phyloP scores from a whole-genome alignment of 73 alveolate species.

The Diophrys sp. region DNA sequence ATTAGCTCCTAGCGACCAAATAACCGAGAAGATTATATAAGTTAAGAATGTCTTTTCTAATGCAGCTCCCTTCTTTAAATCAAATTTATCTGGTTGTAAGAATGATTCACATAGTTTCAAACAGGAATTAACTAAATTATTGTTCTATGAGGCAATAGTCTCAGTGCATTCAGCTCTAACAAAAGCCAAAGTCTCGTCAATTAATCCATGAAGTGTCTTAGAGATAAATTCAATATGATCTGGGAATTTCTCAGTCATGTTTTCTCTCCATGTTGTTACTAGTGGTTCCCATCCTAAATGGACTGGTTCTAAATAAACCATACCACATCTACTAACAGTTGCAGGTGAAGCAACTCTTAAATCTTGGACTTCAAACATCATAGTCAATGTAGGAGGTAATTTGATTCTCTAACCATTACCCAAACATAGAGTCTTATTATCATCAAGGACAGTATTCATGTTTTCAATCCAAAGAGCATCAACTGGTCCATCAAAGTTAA shows the following conservation, averaged over 20 bases:
- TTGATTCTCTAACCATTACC: conserved; percentile 97
- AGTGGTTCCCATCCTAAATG: conserved; percentile 99
- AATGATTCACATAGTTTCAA: conserved; percentile 83
- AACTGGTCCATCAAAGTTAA: conserved; percentile 96
- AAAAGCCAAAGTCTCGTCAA: conserved; percentile 69
- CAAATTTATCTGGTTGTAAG: conserved; percentile 83
- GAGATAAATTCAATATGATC: conserved; percentile 60
- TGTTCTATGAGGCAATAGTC: conserved; percentile 84
- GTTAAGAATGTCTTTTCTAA: conserved; percentile 81
- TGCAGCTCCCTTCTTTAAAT: conserved; percentile 67
- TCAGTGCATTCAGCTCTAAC: conserved; percentile 97
- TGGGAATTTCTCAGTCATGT: conserved; percentile 66
- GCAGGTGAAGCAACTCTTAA: conserved; percentile 99
- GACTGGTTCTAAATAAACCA: conserved; percentile 99
- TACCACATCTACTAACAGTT: conserved; percentile 99
- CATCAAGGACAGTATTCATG: conserved; percentile 99
- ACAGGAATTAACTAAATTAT: conserved; percentile 90
- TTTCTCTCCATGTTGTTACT: conserved; percentile 83
- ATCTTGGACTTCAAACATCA: conserved; percentile 99
- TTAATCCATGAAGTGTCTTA: conserved; percentile 53
- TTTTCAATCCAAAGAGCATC: conserved; percentile 99
- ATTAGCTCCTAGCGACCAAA: conserved; percentile 99
- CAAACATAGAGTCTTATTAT: conserved; percentile 98
- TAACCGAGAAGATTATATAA: conserved; percentile 86
- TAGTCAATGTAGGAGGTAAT: conserved; percentile 98